A percentile compares a stretch with the other conserved stretches of the same genome.
Conservation (phyloP, 2,329 filamentous ascomycete species). For the Xylaria arbuscula region DNA sequence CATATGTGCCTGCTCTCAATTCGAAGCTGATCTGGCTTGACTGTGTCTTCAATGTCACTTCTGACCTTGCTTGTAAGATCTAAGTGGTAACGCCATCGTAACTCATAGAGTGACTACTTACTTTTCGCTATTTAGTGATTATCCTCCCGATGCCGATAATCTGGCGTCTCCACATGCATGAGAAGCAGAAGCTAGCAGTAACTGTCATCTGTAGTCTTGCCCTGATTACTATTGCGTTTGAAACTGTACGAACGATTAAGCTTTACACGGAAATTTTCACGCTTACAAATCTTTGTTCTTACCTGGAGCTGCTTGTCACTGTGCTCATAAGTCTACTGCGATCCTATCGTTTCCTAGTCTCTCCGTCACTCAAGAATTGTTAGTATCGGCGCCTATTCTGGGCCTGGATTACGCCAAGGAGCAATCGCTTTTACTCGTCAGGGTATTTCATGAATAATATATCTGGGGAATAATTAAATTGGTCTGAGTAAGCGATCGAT, state of each 20-base stretch:
- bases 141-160: constrained; percentile 37
- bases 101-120: neutral
- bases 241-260: constrained; percentile 36
- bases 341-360: constrained; percentile 41
- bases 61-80: constrained; percentile 35
- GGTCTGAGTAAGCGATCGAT: neutral
- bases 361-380: constrained; percentile 34
- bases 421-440: neutral
- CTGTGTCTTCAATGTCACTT: constrained; percentile 38
- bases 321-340: constrained; percentile 40
- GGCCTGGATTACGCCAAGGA: neutral
- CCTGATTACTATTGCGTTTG: constrained; percentile 37
- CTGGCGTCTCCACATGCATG: constrained; percentile 35
- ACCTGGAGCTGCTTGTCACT: constrained; percentile 37
- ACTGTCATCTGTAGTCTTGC: constrained; percentile 36
- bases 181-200: constrained; percentile 36
- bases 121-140: constrained; percentile 28
- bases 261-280: constrained; percentile 24
- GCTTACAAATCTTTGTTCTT: constrained; percentile 38
- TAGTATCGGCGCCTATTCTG: constrained; percentile 32
- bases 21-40: constrained; percentile 34
- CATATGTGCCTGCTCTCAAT: constrained; percentile 30
- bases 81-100: neutral
- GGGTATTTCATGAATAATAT: neutral
- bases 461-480: neutral